Conservation (phyloP, 805 yeast species). For the Nakazawaea sp. region DNA sequence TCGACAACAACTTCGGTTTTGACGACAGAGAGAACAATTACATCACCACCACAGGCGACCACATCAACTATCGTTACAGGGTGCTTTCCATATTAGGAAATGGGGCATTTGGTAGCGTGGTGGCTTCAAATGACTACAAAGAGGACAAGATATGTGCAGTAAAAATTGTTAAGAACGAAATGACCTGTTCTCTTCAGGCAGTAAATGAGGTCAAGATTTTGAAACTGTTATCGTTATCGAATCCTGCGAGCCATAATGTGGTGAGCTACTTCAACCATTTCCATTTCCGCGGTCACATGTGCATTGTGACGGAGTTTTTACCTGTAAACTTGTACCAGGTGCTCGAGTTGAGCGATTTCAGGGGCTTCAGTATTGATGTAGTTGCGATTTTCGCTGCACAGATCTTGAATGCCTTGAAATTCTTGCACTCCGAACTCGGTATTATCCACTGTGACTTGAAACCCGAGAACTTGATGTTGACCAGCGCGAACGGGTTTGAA, state of each 20-base stretch:
- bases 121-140: constrained; percentile 64
- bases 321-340: constrained; percentile 61
- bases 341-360: constrained; percentile 40
- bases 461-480: constrained; percentile 74
- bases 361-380: constrained; percentile 38
- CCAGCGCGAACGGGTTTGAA: constrained; percentile 32
- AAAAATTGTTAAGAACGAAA: constrained; percentile 68
- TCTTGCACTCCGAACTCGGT: constrained; percentile 39
- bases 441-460: constrained; percentile 82
- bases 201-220: constrained; percentile 68
- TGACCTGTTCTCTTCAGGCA: constrained; percentile 72
- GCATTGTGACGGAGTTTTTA: constrained; percentile 70
- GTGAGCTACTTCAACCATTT: constrained; percentile 61
- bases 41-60: constrained; percentile 51
- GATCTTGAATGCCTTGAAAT: constrained; percentile 51
- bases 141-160: constrained; percentile 54
- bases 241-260: constrained; percentile 28
- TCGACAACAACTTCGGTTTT: constrained; percentile 53
- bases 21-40: constrained; percentile 68
- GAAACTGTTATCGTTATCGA: constrained; percentile 32
- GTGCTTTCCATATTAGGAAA: constrained; percentile 55
- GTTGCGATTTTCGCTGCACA: constrained; percentile 44
- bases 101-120: constrained; percentile 81
- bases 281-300: constrained; percentile 74
- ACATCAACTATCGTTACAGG: constrained; percentile 68